Conservation (phyloP, 495 filamentous ascomycete species). For the Aspergillus heteromorphus region DNA sequence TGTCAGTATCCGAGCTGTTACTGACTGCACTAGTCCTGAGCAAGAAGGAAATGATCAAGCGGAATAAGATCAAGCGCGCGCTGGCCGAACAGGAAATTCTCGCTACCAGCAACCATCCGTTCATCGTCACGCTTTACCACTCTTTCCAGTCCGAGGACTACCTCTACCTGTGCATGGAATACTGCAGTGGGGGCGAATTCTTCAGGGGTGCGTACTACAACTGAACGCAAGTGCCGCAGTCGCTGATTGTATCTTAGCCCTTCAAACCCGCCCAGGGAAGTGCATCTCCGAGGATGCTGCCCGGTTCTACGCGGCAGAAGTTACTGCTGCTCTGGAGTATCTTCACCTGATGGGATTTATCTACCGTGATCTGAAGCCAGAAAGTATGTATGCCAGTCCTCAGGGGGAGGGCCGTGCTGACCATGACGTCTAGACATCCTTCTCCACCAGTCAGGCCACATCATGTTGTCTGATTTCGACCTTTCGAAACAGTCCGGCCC, state of each 20-base stretch:
- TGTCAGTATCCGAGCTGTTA: not conserved
- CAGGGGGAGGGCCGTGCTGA: not conserved
- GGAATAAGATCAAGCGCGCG: conserved; percentile 99
- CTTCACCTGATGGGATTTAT: conserved; percentile 99
- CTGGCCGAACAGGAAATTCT: conserved; percentile 97
- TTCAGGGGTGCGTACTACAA: conserved; percentile 61
- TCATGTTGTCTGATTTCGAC: conserved; percentile 99
- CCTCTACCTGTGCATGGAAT: conserved; percentile 98
- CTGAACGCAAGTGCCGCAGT: not conserved
- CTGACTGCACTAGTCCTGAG: conserved; percentile 66
- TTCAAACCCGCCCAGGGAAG: conserved; percentile 95
- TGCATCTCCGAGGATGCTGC: conserved; percentile 96
- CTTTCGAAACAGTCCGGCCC: conserved; percentile 96
- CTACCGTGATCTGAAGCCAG: conserved; percentile 94
- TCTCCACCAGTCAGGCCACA: conserved; percentile 95
- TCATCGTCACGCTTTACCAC: conserved; percentile 97
- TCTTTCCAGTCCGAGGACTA: conserved; percentile 99
- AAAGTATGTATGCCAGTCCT: conserved; percentile 60
- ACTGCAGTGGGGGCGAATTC: conserved; percentile 97
- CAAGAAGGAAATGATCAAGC: conserved; percentile 99
- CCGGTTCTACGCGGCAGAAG: conserved; percentile 94
- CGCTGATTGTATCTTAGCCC: conserved; percentile 41
- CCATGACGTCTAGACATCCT: conserved; percentile 67
- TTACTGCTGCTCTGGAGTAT: conserved; percentile 96
- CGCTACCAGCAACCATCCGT: conserved; percentile 96